Base-by-base conservation (phyloP, 176 grass and related monocot species). In the Calamus simplicifolius region DNA sequence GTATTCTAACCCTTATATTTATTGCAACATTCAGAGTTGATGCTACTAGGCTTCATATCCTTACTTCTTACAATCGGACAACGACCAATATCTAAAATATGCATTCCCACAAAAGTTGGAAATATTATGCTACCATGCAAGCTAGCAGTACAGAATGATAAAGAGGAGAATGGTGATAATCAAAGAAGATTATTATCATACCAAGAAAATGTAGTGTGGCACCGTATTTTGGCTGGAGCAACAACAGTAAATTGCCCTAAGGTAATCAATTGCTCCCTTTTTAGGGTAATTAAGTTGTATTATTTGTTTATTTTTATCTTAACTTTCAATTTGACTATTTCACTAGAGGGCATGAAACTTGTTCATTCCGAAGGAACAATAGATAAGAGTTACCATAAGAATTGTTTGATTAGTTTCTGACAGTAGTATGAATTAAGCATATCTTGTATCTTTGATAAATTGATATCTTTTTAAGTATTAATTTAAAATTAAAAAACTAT, bases 1-100 rank as follows among this genome's bases (percentile, higher is more conserved):
- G 21, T 13, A 43, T 43, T 43, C 35, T 43, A 12, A 43, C 35
- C 35, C 35, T 43, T 43, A 2, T 13, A 43, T 43, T 43, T 13
- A 10, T 43, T 12, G 13, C 2, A 43, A 43, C 13, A 43, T 43
- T 43, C 35, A 86, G 91, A 95, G 71, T 19, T 90, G 61, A 95
- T 95, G 91, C 69, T 90, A 2, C 63, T 95, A 43, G 89, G 89
- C 6, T 95, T 95, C 74, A 82, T 95, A 29, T 95, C 89, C 13
- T 73, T 95, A 48, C 82, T 95, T 18, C 91, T 95, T 63, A 80
- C 77, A 19, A 75, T 85, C 12, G 67, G 74, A 4, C 86, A 90
- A 54, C 19, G 15, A 4, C 73, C 71, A 19, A 90, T 87, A 52
- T 51, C 82, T 49, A 76, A 68, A 49, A 95, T 95, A 63, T 95